Evolutionary conservation across 352 stramenopile species (phyloP), one percentile per base, ranked within the genome.

Genomic region (Pythium monospermum): DNA sequence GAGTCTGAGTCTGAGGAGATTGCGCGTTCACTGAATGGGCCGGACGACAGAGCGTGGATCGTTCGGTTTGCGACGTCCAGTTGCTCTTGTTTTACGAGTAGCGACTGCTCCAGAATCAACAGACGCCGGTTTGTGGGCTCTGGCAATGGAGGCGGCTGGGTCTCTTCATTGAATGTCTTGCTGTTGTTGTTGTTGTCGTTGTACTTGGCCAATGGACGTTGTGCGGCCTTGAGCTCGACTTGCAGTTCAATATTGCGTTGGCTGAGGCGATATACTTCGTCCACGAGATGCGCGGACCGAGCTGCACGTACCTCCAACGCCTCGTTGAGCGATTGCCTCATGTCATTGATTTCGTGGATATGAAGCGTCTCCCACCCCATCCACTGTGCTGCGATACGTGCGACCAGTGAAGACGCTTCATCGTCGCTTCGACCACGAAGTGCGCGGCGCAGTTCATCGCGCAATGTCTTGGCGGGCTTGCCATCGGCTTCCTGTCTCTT

Each of bases 351-450:
- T 12, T 63, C 48, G 13, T 44, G 18, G 2, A 49, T 38, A 8
- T 53, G 55, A 5, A n/a, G 12, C 11, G 13, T 4, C 16, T 63
- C 48, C 55, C 55, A 63, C 4, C 27, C 10, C 37, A 63, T 57
- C 47, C 55, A 63, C n/a, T 48, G 23, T 0, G 1, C 27, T 4
- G 23, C 30, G 10, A 63, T 35, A 0, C 18, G 33, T 10, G 40
- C 41, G 16, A 57, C 18, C 0, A 63, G 6, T 5, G 22, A 10
- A n/a, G 33, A 11, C 11, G 16, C 16, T 15, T 48, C 18, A 8
- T 38, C 39, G 1, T 35, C 15, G n/a, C 7, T 46, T 16, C 30
- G 12, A 25, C 40, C 31, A 15, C 38, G 53, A 35, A 60, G 31
- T 16, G 45, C 44, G 13, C 38, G 43, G 10, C 36, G 43, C 4